Evolutionary conservation across 305 asterid genomes (phyloP), one percentile per base, ranked within the genome.

Genomic region (Rubia peregrina): DNA sequence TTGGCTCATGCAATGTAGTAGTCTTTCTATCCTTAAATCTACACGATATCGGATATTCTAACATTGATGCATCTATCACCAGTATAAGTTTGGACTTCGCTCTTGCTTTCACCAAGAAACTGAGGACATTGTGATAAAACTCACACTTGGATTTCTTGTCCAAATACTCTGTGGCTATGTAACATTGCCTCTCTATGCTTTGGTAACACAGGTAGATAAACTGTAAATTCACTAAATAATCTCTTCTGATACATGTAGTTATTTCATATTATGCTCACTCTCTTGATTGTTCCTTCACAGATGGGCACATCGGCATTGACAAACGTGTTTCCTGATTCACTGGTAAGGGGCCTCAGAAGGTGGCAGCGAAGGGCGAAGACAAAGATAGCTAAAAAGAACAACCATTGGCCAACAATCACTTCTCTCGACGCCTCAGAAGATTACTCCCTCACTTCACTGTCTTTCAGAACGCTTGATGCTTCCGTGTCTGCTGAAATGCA

Each of bases 161-260:
- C 93, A 89, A 71, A 71, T 90, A 75, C 90, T 90, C 26, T 80
- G 88, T 62, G 97, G 91, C 78, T 90, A 90, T 55, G 95, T 87
- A 26, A 84, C 90, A 49, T 82, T 88, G 76, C 92, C 95, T 41
- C 73, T 90, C 44, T 88, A 90, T 70, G 89, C 91, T 42, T 75
- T 90, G 41, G 89, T 90, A 70, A 87, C 91, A 71, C 96, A 84
- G 88, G 91, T 86, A 76, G 41, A 13, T 36, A 59, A 4, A 22
- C 5, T 42, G 46, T 42, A 43, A 48, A 48, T 48, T 48, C 53
- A 48, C 17, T 48, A 1, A 48, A 13, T 13, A 48, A 48, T 48
- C 53, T 48, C 26, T 1, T 48, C 26, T 1, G 26, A 33, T 33
- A 33, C 36, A 33, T 2, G 36, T 33, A 33, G 36, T 33, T 0